Percentiles rank a stretch among this genome's conserved stretches.
These are phyloP conservation scores for Pestalotiopsis sp. DNA, from an alignment of 2,329 filamentous ascomycete genomes.

Conservation along the genomic window DNA sequence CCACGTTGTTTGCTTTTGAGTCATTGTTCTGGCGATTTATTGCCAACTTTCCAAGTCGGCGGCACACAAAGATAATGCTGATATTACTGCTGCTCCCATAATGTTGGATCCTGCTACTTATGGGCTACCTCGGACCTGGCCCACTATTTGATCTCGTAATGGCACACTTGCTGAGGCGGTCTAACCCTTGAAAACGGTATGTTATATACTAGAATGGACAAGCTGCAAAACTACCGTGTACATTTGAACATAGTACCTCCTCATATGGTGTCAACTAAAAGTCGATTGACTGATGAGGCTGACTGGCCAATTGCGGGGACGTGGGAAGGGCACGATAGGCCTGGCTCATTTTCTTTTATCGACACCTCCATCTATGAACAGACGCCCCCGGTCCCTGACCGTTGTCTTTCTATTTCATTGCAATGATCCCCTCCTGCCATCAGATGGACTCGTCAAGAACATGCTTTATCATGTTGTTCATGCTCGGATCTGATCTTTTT, in stretches of 20 bases:
- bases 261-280: slow-evolving; percentile 20
- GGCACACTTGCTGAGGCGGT: too few relatives aligned
- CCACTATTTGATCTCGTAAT: too few relatives aligned
- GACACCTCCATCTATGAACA: slow-evolving; percentile 20
- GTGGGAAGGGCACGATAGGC: slow-evolving; percentile 12
- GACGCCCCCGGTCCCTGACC: slow-evolving; percentile 17
- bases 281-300: slow-evolving; percentile 7
- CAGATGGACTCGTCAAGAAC: not conserved
- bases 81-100: too few relatives aligned
- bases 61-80: too few relatives aligned
- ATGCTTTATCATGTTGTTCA: slow-evolving; percentile 13
- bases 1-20: not conserved
- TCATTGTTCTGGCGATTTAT: not conserved
- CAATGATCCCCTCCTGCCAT: not conserved
- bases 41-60: not conserved
- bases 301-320: slow-evolving; percentile 17
- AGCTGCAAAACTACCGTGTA: too few relatives aligned
- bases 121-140: too few relatives aligned
- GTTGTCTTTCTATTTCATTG: slow-evolving; percentile 12
- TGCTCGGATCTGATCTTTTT: slow-evolving; percentile 4
- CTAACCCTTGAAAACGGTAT: too few relatives aligned
- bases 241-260: not conserved
- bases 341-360: slow-evolving; percentile 7
- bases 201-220: too few relatives aligned
- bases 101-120: too few relatives aligned